Evolutionary conservation across 495 filamentous ascomycete genomes (phyloP).

Genomic region (Penicillium atrosanguineum): DNA sequence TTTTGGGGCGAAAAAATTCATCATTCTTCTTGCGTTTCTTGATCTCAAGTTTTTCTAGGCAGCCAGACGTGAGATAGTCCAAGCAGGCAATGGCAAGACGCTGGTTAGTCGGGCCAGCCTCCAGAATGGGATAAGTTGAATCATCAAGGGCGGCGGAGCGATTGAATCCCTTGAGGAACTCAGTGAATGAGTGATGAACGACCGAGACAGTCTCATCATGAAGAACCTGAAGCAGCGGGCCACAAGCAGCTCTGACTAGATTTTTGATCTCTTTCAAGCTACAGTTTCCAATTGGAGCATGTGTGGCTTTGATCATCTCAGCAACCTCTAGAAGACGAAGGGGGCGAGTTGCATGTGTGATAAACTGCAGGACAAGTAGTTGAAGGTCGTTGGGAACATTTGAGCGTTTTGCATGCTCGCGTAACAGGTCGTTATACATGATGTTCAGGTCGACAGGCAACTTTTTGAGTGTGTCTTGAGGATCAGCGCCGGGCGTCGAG

Average conservation of each 20-base stretch:
- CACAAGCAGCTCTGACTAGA: conserved; percentile 35
- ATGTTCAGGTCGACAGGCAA: conserved; percentile 40
- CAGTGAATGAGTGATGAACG: conserved; percentile 55
- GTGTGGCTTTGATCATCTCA: conserved; percentile 27
- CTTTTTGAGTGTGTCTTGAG: conserved; percentile 15
- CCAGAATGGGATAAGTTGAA: conserved; percentile 6
- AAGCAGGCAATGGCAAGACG: conserved; percentile 15
- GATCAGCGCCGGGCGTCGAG: conserved; percentile 15
- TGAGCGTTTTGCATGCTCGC: conserved; percentile 36
- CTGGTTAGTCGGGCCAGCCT: conserved; percentile 11
- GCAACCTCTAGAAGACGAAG: conserved; percentile 51
- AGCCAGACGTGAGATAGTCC: conserved; percentile 16
- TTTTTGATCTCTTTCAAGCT: conserved; percentile 25
- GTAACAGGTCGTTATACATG: conserved; percentile 46
- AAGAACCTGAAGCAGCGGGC: conserved; percentile 49
- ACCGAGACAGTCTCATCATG: conserved; percentile 48
- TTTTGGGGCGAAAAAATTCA: neutral
- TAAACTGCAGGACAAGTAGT: conserved; percentile 42
- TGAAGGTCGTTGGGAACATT: conserved; percentile 39
- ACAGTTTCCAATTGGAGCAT: neutral
- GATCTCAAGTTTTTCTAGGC: conserved; percentile 12
- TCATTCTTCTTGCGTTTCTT: conserved; percentile 3
- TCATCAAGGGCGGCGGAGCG: neutral
- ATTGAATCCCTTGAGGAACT: conserved; percentile 36
- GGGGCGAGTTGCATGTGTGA: conserved; percentile 49